Evolutionary conservation across 129 eudicot genomes (phyloP).

Genomic region (Logfia minima): DNA sequence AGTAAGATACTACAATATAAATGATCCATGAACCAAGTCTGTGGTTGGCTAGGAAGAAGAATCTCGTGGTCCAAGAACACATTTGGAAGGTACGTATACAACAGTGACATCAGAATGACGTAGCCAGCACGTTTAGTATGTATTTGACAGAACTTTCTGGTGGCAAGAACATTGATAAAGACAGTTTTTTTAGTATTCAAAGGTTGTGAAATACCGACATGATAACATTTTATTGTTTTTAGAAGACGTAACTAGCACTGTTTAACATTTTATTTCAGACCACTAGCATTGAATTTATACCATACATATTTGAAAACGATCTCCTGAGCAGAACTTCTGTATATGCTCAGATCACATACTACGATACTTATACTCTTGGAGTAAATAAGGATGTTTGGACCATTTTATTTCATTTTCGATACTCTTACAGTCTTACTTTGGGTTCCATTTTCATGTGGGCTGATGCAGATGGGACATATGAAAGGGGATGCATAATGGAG

Average conservation of each 20-base stretch:
- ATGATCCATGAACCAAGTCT: constrained; percentile 23
- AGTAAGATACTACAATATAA: constrained; percentile 11
- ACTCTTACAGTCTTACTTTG: not conserved
- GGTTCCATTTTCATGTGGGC: not conserved
- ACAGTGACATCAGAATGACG: constrained; percentile 15
- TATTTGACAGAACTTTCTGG: constrained; percentile 27
- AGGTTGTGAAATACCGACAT: constrained; percentile 1
- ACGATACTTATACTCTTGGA: not conserved
- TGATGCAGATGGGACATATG: not conserved
- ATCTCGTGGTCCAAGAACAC: constrained; percentile 23
- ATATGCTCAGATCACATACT: not conserved
- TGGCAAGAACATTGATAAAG: constrained; percentile 13
- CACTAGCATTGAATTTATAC: not conserved
- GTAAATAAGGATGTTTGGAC: not conserved
- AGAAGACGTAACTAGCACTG: not conserved
- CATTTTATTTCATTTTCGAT: not conserved
- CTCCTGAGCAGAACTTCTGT: not conserved
- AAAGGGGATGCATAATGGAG: not conserved
- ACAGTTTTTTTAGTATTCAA: constrained; percentile 13
- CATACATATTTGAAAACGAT: not conserved
- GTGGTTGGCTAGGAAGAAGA: constrained; percentile 16
- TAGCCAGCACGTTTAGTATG: not conserved
- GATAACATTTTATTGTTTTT: not conserved
- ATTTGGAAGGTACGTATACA: constrained; percentile 21
- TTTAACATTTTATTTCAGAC: not conserved